A percentile compares a stretch with the other conserved stretches of the same genome.
Conservation (phyloP, 441 rosid genomes). For the Hura crepitans region DNA sequence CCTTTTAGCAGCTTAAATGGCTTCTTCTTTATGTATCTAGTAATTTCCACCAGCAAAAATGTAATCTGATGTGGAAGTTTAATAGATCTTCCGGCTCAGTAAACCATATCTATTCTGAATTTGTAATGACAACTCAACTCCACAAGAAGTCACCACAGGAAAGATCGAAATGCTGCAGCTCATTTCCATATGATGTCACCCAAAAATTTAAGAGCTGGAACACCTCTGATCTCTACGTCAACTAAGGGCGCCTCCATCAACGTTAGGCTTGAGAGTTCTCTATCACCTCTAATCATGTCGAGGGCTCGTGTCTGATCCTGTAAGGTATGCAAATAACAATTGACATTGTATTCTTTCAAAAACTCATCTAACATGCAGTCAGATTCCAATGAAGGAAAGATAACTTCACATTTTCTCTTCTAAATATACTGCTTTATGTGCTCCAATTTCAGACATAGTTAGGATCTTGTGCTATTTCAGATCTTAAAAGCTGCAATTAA, state of each 20-base stretch:
- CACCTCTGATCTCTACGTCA: slow-evolving; percentile 95
- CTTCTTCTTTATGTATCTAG: neutral
- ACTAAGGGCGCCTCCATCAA: slow-evolving; percentile 78
- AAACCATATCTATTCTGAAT: neutral
- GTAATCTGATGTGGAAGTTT: neutral
- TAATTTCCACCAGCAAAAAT: slow-evolving; percentile 11
- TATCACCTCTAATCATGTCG: slow-evolving; percentile 62
- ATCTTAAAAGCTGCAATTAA: neutral
- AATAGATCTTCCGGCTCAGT: neutral
- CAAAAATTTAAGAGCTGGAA: slow-evolving; percentile 82
- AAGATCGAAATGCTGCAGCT: slow-evolving; percentile 12
- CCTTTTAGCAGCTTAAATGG: neutral
- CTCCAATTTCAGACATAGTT: no score
- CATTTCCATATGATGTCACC: slow-evolving; percentile 92
- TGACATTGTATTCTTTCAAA: neutral
- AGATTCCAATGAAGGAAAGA: neutral
- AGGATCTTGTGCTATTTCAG: neutral
- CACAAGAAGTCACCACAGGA: neutral
- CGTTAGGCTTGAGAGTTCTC: slow-evolving; percentile 66
- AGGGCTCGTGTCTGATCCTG: slow-evolving; percentile 95
- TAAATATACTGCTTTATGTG: neutral
- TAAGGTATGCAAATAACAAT: slow-evolving; percentile 16
- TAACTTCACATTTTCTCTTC: neutral
- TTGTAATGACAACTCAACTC: neutral
- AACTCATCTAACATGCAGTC: neutral